These are phyloP conservation scores for Sarocladium brachiariae DNA, from an alignment of 2,329 filamentous ascomycete genomes.

Conservation along the genomic window DNA sequence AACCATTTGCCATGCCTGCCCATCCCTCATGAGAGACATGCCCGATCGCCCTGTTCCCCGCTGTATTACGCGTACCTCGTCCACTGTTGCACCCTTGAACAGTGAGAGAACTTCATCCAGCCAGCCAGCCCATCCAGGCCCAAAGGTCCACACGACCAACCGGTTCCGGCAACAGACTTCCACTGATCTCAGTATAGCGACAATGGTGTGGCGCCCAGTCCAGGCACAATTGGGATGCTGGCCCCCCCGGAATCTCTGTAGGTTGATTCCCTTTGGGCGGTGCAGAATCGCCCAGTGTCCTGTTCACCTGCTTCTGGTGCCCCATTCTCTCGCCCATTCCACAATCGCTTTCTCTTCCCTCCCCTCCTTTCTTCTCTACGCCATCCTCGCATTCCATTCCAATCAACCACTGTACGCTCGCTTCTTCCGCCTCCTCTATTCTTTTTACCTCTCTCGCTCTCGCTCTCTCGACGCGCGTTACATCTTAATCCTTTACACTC, in stretches of 20 bases:
- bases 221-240: not conserved
- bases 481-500: not conserved
- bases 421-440: not conserved
- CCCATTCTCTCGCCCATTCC: slow-evolving; percentile 7
- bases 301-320: not conserved
- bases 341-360: not conserved
- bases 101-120: no score
- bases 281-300: not conserved
- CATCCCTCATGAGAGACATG: not conserved
- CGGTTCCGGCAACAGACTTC: not conserved
- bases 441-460: not conserved
- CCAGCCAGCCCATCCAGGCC: not conserved
- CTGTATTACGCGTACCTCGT: slow-evolving; percentile 3
- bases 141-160: slow-evolving; percentile 1
- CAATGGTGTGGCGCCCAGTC: not conserved
- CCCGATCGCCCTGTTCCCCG: not conserved
- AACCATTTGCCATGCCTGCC: not conserved
- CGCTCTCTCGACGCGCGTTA: not conserved
- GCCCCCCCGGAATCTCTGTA: not conserved
- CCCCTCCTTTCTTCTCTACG: not conserved
- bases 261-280: not conserved
- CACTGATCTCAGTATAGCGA: not conserved
- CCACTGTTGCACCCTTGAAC: not conserved
- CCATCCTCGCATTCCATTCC: slow-evolving; percentile 4
- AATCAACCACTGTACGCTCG: not conserved